phyloP scores from a whole-genome alignment of 2,329 filamentous ascomycete genomes.

The Chlorencoelia australis region DNA sequence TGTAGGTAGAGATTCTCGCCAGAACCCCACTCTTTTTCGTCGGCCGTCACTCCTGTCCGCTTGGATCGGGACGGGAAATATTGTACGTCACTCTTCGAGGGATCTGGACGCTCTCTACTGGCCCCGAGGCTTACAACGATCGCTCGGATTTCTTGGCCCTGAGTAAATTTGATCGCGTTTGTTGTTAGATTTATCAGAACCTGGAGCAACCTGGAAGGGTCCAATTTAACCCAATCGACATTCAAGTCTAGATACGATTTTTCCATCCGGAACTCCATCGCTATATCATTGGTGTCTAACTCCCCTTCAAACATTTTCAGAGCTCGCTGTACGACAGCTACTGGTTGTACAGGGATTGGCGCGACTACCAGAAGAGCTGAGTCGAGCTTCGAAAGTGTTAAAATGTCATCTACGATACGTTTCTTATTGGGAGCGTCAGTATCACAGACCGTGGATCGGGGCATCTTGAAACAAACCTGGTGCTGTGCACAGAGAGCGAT shows the following conservation, averaged over 20 bases:
- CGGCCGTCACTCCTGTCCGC: constrained; percentile 16
- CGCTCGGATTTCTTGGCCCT: constrained; percentile 45
- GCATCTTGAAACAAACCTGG: too few species aligned
- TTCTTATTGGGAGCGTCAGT: too few species aligned
- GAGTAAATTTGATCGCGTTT: constrained; percentile 78
- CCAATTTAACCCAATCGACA: constrained; percentile 63
- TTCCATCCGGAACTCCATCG: constrained; percentile 58
- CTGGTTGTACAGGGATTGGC: constrained; percentile 58
- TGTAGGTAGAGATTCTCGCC: constrained; percentile 64
- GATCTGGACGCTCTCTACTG: constrained; percentile 28
- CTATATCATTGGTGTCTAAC: constrained; percentile 60
- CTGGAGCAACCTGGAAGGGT: constrained; percentile 68
- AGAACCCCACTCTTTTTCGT: constrained; percentile 47
- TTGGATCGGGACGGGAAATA: constrained; percentile 28
- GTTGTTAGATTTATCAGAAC: constrained; percentile 74
- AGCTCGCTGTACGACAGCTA: constrained; percentile 55
- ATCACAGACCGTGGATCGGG: too few species aligned
- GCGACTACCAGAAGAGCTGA: constrained; percentile 61
- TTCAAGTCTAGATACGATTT: constrained; percentile 54
- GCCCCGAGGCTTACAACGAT: constrained; percentile 33
- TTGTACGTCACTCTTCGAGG: constrained; percentile 36
- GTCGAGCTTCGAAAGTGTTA: constrained; percentile 60
- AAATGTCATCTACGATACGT: constrained; percentile 57
- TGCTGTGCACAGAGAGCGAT: constrained; percentile 69
- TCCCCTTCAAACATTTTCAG: constrained; percentile 75